Conservation (phyloP, 257 asterid genomes). For the Parsonsia alboflavescens region DNA sequence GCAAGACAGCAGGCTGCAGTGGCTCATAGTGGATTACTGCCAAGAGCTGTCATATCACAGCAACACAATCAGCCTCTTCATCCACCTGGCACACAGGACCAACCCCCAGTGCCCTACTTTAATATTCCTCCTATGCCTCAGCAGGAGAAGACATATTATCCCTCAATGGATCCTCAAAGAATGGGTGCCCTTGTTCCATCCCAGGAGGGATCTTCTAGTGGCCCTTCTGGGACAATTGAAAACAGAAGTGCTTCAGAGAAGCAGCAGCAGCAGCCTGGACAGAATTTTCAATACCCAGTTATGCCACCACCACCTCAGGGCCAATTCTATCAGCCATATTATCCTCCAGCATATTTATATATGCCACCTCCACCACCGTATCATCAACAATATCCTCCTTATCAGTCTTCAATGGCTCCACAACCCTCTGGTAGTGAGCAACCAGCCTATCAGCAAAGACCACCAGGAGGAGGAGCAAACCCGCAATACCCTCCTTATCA, state of each 20-base stretch:
- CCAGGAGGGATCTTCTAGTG: conserved; percentile 65
- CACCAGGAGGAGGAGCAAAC: conserved; percentile 17
- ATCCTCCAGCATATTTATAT: conserved; percentile 61
- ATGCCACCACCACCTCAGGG: conserved; percentile 65
- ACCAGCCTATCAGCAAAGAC: conserved; percentile 42
- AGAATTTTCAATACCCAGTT: conserved; percentile 46
- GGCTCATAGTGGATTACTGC: conserved; percentile 82
- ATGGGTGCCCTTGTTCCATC: conserved; percentile 80
- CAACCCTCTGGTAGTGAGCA: conserved; percentile 43
- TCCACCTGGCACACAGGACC: conserved; percentile 53
- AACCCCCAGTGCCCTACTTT: conserved; percentile 68
- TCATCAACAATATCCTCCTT: conserved; percentile 50
- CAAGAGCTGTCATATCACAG: conserved; percentile 87
- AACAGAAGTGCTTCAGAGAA: conserved; percentile 36
- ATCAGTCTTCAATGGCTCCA: conserved; percentile 47
- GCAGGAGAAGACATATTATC: conserved; percentile 73
- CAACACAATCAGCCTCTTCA: conserved; percentile 74
- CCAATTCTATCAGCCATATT: conserved; percentile 63
- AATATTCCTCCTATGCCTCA: conserved; percentile 79
- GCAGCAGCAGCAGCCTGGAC: conserved; percentile 41
- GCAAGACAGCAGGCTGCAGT: conserved; percentile 68
- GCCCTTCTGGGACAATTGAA: conserved; percentile 55
- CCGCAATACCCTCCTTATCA: conserved; percentile 14
- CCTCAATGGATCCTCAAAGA: conserved; percentile 98
- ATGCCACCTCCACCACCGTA: conserved; percentile 65